Base-by-base conservation (phyloP, 164 flowering plant species). In the Chimonanthus praecox region DNA sequence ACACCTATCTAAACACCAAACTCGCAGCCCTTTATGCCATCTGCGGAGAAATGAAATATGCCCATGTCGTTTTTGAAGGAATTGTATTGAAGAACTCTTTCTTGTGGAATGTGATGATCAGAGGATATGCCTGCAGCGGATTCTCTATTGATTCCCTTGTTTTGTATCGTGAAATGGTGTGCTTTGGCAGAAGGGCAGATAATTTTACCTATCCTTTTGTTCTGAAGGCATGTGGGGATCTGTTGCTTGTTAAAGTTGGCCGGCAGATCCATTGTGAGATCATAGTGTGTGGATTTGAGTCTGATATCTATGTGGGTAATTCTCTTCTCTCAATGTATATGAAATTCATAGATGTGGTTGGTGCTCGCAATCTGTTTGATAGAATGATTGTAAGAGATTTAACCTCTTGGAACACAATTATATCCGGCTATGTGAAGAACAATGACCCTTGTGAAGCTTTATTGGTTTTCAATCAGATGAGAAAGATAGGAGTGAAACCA, bases 121-220 rank as follows among this genome's bases (percentile, higher is more conserved):
- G 88, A 74, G 84, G 89, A 3, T 81, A 85, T 71, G 83, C 85
- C 9, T 82, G 80, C 69, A 74, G 72, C 73, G 86, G 80, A 0
- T 71, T 71, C 10, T 60, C 80, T 0, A 0, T 54, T 13, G 65
- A 73, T 60, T 69, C 85, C 33, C 20, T 87, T 58, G 73, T 73
- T 49, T 73, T 84, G 80, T 85, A 82, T 62, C 76, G 82, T 3
- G 75, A 83, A 64, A 84, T 87, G 87, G 7, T 72, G 73, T 10
- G 72, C 13, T 80, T 79, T 78, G 85, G 88, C n/a, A 67, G 64
- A 21, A 82, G 68, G 75, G 80, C 80, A 0, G 87, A 85, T 77
- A 83, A 83, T 69, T 87, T 80, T 71, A 80, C 86, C 1, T 87
- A 79, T 81, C 87, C 90, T 64, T 87, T 86, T 82, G 88, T 86